Conservation (phyloP, 2,329 filamentous ascomycete species). For the Tolypocladium tropicale region DNA sequence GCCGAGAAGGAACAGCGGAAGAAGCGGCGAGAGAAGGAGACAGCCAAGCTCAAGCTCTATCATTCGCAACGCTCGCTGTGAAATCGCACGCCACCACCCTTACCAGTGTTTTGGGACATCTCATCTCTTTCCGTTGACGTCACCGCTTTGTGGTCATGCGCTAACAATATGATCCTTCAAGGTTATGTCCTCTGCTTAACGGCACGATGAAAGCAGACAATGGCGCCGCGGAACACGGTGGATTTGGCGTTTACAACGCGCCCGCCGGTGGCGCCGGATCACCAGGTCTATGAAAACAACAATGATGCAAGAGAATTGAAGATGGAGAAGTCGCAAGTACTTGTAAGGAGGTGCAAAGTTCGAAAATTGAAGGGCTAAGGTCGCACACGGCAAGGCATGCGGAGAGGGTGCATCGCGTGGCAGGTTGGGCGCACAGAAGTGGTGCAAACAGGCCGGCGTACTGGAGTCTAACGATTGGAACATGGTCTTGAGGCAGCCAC, state of each 20-base stretch:
- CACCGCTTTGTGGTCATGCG: neutral
- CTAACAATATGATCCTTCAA: constrained; percentile 21
- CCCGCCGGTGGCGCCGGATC: constrained; percentile 22
- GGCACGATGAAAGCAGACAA: constrained; percentile 61
- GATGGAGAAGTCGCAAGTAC: neutral
- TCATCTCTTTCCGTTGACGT: neutral
- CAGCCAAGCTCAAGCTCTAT: constrained; percentile 10
- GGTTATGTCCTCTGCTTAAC: constrained; percentile 76
- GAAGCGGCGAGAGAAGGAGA: constrained; percentile 9
- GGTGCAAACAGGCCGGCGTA: neutral
- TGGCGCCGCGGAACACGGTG: constrained; percentile 43
- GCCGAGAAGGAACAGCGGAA: constrained; percentile 6
- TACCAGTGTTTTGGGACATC: neutral
- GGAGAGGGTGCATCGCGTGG: neutral
- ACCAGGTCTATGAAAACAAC: constrained; percentile 9
- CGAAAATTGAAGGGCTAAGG: neutral
- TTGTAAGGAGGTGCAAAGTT: neutral
- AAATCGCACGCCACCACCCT: constrained; percentile 5
- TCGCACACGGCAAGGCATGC: neutral
- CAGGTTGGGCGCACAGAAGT: neutral
- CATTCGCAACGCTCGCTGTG: constrained; percentile 10
- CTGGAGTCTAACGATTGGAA: neutral
- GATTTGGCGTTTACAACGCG: constrained; percentile 46
- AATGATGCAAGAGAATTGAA: no score
- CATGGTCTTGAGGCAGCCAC: neutral